Conservation (phyloP, 2,329 filamentous ascomycete genomes). For the Monilinia laxa region DNA sequence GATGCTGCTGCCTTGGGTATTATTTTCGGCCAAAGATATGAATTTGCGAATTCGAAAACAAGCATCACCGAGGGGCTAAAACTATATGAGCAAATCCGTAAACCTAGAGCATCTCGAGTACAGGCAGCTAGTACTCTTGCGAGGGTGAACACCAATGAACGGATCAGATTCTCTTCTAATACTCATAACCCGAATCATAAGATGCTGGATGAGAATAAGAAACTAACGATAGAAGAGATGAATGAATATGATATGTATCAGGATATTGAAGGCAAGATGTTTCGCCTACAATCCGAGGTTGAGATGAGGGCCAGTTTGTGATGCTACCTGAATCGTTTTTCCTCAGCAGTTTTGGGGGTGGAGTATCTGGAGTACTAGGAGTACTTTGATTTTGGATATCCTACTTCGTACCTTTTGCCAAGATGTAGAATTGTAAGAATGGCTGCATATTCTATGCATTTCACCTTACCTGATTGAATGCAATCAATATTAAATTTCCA, state of each 20-base stretch:
- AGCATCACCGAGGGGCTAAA: constrained; percentile 44
- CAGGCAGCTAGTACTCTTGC: constrained; percentile 57
- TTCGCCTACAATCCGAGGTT: constrained; percentile 3
- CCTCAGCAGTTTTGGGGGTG: neutral
- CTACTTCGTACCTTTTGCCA: neutral
- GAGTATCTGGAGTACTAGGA: neutral
- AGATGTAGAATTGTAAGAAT: neutral
- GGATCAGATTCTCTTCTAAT: constrained; percentile 42
- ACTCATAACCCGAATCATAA: constrained; percentile 52
- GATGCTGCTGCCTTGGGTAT: constrained; percentile 43
- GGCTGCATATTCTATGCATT: neutral
- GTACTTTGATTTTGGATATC: neutral
- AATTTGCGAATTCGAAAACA: constrained; percentile 20
- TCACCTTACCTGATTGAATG: neutral
- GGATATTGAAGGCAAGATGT: constrained; percentile 46
- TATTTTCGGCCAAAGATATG: constrained; percentile 33
- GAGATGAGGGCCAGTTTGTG: constrained; percentile 21
- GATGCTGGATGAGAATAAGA: constrained; percentile 57
- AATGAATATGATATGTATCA: constrained; percentile 62
- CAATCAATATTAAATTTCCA: neutral
- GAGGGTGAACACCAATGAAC: constrained; percentile 59
- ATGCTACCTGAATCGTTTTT: neutral
- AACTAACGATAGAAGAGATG: constrained; percentile 68
- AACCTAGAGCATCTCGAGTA: constrained; percentile 54
- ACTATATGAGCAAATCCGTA: constrained; percentile 51